A percentile compares a stretch with the other conserved stretches of the same genome.
Conservation (phyloP, 73 alveolate species). For the Paramecium caudatum region DNA sequence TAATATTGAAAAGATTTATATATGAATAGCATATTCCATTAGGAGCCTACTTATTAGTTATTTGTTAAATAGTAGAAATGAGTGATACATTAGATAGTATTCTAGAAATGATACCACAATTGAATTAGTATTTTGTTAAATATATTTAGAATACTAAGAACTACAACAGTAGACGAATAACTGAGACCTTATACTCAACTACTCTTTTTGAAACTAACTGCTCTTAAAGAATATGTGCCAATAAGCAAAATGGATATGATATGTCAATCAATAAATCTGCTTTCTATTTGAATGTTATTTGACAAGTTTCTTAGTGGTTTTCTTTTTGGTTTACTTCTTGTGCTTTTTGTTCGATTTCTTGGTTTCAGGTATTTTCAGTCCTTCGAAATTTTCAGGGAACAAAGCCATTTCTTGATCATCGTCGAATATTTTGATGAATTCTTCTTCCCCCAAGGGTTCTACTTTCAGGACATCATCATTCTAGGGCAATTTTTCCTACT, state of each 20-base stretch:
- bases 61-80: constrained; percentile 1
- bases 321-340: no score
- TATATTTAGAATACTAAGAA: constrained; percentile 14
- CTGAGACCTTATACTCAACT: background rate
- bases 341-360: no score
- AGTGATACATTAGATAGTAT: constrained; percentile 23
- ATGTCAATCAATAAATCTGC: constrained; percentile 4
- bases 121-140: constrained; percentile 6
- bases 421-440: background rate
- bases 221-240: constrained; percentile 34
- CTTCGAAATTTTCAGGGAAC: no score
- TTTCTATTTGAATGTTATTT: background rate
- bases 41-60: background rate
- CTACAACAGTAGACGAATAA: constrained; percentile 10
- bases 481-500: no score
- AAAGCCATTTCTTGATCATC: constrained; percentile 19
- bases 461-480: background rate
- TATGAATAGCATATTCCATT: constrained; percentile 39
- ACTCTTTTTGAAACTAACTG: background rate
- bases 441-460: constrained; percentile 20
- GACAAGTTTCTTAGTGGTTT: no score
- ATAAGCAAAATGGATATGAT: constrained; percentile 21
- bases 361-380: no score
- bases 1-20: constrained; percentile 21
- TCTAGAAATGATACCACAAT: constrained; percentile 22